phyloP scores from a whole-genome alignment of 345 rosid species.

The Acer campestre region DNA sequence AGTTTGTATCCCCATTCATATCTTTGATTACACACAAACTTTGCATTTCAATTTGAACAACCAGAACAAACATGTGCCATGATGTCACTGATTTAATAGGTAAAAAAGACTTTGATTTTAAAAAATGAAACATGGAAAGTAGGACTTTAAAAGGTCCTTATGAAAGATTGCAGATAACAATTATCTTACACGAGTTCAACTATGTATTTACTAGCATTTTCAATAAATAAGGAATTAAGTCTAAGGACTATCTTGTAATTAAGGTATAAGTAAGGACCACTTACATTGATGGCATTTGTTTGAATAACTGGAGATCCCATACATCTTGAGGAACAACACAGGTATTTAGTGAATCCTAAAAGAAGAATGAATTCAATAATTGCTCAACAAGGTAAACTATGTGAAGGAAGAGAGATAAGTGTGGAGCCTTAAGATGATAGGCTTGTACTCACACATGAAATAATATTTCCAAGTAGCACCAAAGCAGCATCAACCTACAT shows the following conservation, averaged over 20 bases:
- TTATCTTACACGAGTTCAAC: background rate
- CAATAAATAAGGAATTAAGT: background rate
- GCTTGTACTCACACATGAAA: constrained; percentile 57
- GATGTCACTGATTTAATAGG: background rate
- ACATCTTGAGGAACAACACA: constrained; percentile 76
- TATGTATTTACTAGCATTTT: background rate
- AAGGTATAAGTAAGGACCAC: constrained; percentile 27
- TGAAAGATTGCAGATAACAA: background rate
- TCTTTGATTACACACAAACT: no score
- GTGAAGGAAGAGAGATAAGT: background rate
- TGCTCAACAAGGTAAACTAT: constrained; percentile 9
- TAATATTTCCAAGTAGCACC: constrained; percentile 70
- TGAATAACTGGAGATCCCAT: constrained; percentile 84
- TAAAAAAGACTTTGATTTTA: background rate
- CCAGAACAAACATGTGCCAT: no score
- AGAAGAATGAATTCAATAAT: constrained; percentile 14
- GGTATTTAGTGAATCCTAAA: constrained; percentile 54
- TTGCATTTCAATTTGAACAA: no score
- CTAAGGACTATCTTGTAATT: constrained; percentile 6
- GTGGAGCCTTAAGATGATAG: background rate
- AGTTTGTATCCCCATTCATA: no score
- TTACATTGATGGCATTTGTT: constrained; percentile 71
- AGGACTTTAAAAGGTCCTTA: background rate
- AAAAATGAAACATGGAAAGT: background rate
- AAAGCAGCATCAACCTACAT: constrained; percentile 85